phyloP scores from a whole-genome alignment of 306 rosid genomes.

The Potentilla sterilis region DNA sequence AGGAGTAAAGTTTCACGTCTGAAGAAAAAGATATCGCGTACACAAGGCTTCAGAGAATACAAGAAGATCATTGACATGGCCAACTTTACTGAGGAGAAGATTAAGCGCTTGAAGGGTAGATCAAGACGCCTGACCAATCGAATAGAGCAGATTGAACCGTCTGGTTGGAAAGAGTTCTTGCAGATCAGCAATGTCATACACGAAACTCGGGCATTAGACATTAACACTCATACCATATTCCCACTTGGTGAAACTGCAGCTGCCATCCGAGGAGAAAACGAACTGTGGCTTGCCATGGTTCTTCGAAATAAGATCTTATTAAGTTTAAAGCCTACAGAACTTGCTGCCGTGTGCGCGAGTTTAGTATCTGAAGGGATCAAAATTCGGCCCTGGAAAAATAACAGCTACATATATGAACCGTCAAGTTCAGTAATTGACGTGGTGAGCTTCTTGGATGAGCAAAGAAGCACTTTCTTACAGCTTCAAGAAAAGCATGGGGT shows the following conservation, averaged over 20 bases:
- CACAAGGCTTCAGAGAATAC: slow-evolving; percentile 81
- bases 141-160: slow-evolving; percentile 90
- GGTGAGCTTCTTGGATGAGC: slow-evolving; percentile 55
- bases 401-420: slow-evolving; percentile 72
- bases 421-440: slow-evolving; percentile 51
- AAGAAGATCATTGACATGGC: slow-evolving; percentile 61
- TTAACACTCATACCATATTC: slow-evolving; percentile 60
- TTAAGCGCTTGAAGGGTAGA: slow-evolving; percentile 67
- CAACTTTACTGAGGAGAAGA: slow-evolving; percentile 70
- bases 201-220: slow-evolving; percentile 76
- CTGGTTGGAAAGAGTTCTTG: slow-evolving; percentile 99
- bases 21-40: slow-evolving; percentile 76
- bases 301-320: slow-evolving; percentile 68
- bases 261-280: slow-evolving; percentile 95
- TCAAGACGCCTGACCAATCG: slow-evolving; percentile 70
- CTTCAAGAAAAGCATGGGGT: slow-evolving; percentile 87
- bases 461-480: slow-evolving; percentile 46
- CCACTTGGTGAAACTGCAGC: slow-evolving; percentile 95
- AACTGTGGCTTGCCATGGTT: slow-evolving; percentile 96
- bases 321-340: slow-evolving; percentile 73
- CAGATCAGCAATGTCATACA: slow-evolving; percentile 93
- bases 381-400: slow-evolving; percentile 76
- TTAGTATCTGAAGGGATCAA: slow-evolving; percentile 91
- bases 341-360: slow-evolving; percentile 79
- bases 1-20: slow-evolving; percentile 83